Evolutionary conservation across 306 rosid species (phyloP).

Genomic region (Vigna angularis): DNA sequence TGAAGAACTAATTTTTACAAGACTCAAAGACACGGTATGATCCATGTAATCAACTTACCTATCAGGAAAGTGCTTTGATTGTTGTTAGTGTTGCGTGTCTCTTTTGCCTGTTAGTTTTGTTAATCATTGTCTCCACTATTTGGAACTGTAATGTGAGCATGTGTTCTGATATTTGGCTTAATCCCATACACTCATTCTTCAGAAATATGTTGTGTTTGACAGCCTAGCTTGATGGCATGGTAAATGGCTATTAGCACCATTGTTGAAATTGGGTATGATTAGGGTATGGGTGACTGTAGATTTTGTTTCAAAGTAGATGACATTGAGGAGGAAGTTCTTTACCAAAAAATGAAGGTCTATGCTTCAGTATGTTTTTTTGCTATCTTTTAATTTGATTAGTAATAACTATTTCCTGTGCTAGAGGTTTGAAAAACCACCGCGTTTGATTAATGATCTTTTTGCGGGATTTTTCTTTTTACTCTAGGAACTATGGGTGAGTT

Average conservation of each 20-base stretch:
- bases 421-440: too few species aligned
- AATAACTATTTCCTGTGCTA: too few species aligned
- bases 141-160: constrained; percentile 11
- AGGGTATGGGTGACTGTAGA: constrained; percentile 15
- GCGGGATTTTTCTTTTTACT: neutral
- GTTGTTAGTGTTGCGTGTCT: neutral
- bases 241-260: too few species aligned
- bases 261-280: neutral
- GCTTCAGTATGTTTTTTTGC: constrained; percentile 8
- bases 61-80: neutral
- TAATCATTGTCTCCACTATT: constrained; percentile 16
- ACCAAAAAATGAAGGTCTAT: neutral
- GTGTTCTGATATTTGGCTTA: neutral
- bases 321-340: constrained; percentile 3
- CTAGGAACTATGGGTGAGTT: constrained; percentile 23
- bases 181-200: neutral
- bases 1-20: neutral
- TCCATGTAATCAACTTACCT: neutral
- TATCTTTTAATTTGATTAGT: neutral
- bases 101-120: neutral
- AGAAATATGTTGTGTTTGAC: neutral
- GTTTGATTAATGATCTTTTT: too few species aligned
- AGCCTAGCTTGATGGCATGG: too few species aligned
- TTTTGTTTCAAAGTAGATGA: constrained; percentile 18
- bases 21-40: neutral